Percentiles rank a stretch among this genome's conserved stretches.
Conservation (phyloP, 225 moss, liverwort and hornwort species). For the Lunularia cruciata region DNA sequence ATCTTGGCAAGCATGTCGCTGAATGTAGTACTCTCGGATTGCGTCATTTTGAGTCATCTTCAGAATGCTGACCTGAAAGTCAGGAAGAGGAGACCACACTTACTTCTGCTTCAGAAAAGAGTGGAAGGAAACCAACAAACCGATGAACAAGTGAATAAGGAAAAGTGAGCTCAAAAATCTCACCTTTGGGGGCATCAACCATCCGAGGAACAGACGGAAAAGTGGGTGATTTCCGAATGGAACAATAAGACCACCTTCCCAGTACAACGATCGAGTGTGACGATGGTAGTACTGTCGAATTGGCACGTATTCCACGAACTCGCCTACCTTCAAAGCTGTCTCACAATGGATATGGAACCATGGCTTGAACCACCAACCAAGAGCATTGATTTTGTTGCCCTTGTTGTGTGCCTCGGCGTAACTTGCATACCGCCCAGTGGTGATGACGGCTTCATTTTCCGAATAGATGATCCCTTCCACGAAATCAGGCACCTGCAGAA, state of each 20-base stretch:
- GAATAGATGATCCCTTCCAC: conserved; percentile 61
- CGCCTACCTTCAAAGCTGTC: conserved; percentile 44
- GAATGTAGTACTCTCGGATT: conserved; percentile 58
- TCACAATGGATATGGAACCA: conserved; percentile 62
- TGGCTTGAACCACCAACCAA: conserved; percentile 65
- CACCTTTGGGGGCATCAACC: conserved; percentile 71
- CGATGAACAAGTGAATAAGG: neutral
- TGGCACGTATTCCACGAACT: conserved; percentile 65
- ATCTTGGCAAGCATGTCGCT: conserved; percentile 68
- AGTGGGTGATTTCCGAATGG: conserved; percentile 65
- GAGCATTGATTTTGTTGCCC: conserved; percentile 51
- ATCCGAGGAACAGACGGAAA: conserved; percentile 59
- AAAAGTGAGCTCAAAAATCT: neutral
- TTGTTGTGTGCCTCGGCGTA: conserved; percentile 38
- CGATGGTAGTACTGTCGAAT: conserved; percentile 71
- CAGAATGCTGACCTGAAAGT: conserved; percentile 60
- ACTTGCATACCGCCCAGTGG: conserved; percentile 58
- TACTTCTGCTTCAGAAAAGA: too few relatives aligned
- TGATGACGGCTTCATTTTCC: conserved; percentile 53
- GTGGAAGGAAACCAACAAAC: neutral
- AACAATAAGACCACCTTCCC: conserved; percentile 67
- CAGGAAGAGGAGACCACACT: too few relatives aligned
- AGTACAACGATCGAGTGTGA: conserved; percentile 67
- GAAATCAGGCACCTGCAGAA: conserved; percentile 57
- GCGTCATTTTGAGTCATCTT: conserved; percentile 59